These are phyloP conservation scores for Phlebopus sp. DNA, from an alignment of 1,284 basidiomycete genomes.

Conservation along the genomic window DNA sequence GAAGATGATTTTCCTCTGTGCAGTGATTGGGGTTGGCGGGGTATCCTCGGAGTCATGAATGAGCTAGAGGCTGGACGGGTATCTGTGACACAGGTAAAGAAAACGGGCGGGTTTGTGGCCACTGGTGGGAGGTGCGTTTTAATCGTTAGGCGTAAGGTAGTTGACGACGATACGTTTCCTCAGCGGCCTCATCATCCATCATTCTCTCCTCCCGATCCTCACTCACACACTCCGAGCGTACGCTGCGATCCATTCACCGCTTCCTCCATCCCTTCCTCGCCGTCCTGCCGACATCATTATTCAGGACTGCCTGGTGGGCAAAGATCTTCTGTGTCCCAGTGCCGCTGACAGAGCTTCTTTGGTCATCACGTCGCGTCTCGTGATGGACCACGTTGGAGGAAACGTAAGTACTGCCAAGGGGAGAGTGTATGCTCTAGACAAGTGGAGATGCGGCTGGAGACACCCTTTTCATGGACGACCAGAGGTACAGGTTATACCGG, in stretches of 20 bases:
- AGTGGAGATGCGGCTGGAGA: slow-evolving; percentile 43
- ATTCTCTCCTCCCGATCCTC: slow-evolving; percentile 34
- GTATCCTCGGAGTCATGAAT: slow-evolving; percentile 33
- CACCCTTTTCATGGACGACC: slow-evolving; percentile 41
- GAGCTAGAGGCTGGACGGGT: slow-evolving; percentile 27
- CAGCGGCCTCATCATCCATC: slow-evolving; percentile 42
- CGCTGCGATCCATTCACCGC: slow-evolving; percentile 26
- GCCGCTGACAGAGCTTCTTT: slow-evolving; percentile 13
- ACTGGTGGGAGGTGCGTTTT: slow-evolving; percentile 40
- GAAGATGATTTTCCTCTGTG: slow-evolving; percentile 46
- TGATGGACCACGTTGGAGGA: slow-evolving; percentile 42
- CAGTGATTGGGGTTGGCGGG: slow-evolving; percentile 32
- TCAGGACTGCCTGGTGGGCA: slow-evolving; percentile 41
- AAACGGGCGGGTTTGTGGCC: slow-evolving; percentile 38
- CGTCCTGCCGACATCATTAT: slow-evolving; percentile 41
- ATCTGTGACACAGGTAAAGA: slow-evolving; percentile 9
- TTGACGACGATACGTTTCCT: slow-evolving; percentile 1
- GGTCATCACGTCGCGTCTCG: slow-evolving; percentile 38
- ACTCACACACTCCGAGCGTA: slow-evolving; percentile 31
- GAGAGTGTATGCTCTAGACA: slow-evolving; percentile 30
- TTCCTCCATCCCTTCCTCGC: slow-evolving; percentile 25
- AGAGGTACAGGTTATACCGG: slow-evolving; percentile 36
- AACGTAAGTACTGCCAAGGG: slow-evolving; percentile 32
- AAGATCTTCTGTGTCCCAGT: slow-evolving; percentile 35
- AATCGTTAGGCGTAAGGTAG: background rate